phyloP scores from a whole-genome alignment of 805 yeast species.

The Debaryomyces prosopidis region DNA sequence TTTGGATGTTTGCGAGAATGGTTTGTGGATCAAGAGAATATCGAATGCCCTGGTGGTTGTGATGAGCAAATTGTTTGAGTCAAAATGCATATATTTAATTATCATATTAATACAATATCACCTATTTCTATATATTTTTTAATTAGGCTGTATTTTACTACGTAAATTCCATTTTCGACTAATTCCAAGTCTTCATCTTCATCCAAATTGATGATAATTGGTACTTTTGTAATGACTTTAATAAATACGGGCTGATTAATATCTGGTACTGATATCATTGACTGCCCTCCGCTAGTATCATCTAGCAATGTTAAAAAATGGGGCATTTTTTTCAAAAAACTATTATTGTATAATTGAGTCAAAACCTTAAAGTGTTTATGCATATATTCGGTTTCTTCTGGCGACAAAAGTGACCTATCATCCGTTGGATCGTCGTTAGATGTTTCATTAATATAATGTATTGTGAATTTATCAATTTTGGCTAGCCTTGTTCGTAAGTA shows the following conservation, averaged over 20 bases:
- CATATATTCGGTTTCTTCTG: slow-evolving; percentile 66
- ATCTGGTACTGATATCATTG: slow-evolving; percentile 82
- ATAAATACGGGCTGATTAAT: slow-evolving; percentile 77
- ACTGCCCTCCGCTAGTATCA: slow-evolving; percentile 57
- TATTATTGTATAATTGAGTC: slow-evolving; percentile 62
- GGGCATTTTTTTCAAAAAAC: slow-evolving; percentile 71
- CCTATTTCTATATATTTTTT: slow-evolving; percentile 34
- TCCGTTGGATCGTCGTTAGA: slow-evolving; percentile 9
- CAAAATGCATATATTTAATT: not conserved
- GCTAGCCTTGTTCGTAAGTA: slow-evolving; percentile 75
- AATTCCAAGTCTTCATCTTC: slow-evolving; percentile 48
- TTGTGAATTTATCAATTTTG: slow-evolving; percentile 71
- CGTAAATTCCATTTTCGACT: slow-evolving; percentile 67
- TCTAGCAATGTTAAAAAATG: slow-evolving; percentile 69
- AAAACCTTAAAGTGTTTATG: slow-evolving; percentile 65
- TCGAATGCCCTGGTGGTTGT: slow-evolving; percentile 83
- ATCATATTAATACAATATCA: slow-evolving; percentile 37
- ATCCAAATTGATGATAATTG: slow-evolving; percentile 26
- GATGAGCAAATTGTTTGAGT: slow-evolving; percentile 24
- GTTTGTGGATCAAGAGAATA: slow-evolving; percentile 65
- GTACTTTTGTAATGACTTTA: slow-evolving; percentile 38
- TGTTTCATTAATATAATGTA: slow-evolving; percentile 53
- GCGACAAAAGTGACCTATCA: slow-evolving; percentile 40
- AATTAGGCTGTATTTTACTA: slow-evolving; percentile 60
- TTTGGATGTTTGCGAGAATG: slow-evolving; percentile 75